Evolutionary conservation across 768 basidiomycete species (phyloP), one percentile per base, ranked within the genome.

Genomic region (Mycena leptocephala): DNA sequence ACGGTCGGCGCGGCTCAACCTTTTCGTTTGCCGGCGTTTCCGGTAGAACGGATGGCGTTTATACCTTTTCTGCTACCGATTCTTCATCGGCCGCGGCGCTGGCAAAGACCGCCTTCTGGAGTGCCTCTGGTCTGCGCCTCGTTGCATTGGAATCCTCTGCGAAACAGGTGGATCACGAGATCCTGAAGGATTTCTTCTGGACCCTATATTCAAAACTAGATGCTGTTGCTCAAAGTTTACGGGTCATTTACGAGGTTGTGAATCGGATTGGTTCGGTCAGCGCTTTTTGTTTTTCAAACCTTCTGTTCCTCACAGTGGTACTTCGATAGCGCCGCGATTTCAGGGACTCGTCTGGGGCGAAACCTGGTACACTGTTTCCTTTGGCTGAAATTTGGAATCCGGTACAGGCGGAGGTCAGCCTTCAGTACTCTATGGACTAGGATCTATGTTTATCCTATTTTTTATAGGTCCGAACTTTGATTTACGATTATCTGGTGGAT

Each of bases 131-230:
- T 28, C 84, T 97, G 72, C 90, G 96, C 48, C 88, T 95, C 32
- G 89, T 93, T 22, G 94, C 94, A 1, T 83, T 96, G 76, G 96
- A 96, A 80, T 92, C 93, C 9, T 91, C 93, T 22, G 87, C 92
- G 0, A 95, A 93, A 76, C 90, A 92, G 37, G 87, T 89, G 22
- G 95, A 98, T 79, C 95, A 96, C 74, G 97, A 98, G 81, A 94
- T 95, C 18, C 83, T 99, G 68, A 90, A 88, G 74, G 98, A 99
- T 83, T 89, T 99, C 41, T 99, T 99, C 84, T 99, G 98, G 98
- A 98, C 98, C 2, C 82, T 98, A 20, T 99, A 96, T 83, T 98
- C 97, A 20, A 99, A 99, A 84, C 81, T 99, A 59, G 94, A 97
- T 81, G 98, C 98, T 35, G 95, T 99, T 24, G 90, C 95, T 18